Evolutionary conservation across 1,284 basidiomycete genomes (phyloP).

Genomic region (Melampsora americana): DNA sequence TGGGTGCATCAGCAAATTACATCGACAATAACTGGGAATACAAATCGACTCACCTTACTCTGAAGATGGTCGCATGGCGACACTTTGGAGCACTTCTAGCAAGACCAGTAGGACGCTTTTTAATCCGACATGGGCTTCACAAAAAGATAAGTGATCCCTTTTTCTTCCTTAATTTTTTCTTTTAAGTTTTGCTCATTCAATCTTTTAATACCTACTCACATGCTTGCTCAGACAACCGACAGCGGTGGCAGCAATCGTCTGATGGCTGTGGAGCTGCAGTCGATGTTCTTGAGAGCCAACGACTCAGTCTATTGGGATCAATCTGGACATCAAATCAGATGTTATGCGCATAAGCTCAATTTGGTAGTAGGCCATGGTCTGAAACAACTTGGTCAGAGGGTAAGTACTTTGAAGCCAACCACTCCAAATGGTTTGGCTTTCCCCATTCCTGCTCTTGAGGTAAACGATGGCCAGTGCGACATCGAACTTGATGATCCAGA

Average conservation of each 20-base stretch:
- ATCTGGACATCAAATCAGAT: neutral
- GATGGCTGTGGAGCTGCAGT: conserved; percentile 6
- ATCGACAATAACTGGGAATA: neutral
- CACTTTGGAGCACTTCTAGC: conserved; percentile 4
- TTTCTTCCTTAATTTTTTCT: neutral
- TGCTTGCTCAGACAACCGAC: too few species aligned
- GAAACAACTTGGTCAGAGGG: neutral
- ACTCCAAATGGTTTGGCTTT: neutral
- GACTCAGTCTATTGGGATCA: neutral
- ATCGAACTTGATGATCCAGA: neutral
- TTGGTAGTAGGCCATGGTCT: neutral
- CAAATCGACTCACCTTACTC: neutral
- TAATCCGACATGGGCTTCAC: neutral
- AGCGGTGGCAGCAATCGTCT: neutral
- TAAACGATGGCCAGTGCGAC: neutral
- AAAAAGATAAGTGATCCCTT: conserved; percentile 7
- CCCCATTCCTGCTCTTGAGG: neutral
- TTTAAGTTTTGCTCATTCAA: too few species aligned
- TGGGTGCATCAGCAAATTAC: conserved; percentile 13
- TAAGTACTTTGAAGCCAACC: neutral
- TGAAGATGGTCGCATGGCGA: conserved; percentile 8
- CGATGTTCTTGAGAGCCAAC: neutral
- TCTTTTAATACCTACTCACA: too few species aligned
- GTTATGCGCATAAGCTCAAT: conserved; percentile 3
- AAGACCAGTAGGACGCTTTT: neutral